Conservation (phyloP, 2,329 filamentous ascomycete species). For the Colletotrichum plurivorum region DNA sequence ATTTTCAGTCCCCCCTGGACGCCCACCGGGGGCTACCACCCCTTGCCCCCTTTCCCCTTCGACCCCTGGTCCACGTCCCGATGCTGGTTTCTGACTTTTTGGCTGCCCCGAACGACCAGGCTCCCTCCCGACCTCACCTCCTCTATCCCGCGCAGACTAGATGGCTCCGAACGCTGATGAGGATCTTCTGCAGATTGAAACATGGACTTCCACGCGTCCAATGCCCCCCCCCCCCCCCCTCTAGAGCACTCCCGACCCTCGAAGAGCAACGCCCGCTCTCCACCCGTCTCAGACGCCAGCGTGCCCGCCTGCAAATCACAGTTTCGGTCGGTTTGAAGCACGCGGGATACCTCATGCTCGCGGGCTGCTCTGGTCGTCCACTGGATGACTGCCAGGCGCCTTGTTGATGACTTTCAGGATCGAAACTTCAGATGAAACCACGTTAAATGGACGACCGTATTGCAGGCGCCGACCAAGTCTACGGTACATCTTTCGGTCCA, state of each 20-base stretch:
- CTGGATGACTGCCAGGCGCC: slow-evolving; percentile 3
- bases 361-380: slow-evolving; percentile 1
- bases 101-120: slow-evolving; percentile 1
- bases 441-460: slow-evolving; percentile 25
- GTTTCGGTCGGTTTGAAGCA: slow-evolving; percentile 32
- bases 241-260: slow-evolving; percentile 6
- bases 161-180: slow-evolving; percentile 8
- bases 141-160: slow-evolving; percentile 18
- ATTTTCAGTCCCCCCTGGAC: slow-evolving; percentile 18
- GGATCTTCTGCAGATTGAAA: slow-evolving; percentile 36
- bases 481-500: slow-evolving; percentile 20
- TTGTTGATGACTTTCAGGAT: slow-evolving; percentile 21
- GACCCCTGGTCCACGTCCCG: slow-evolving; percentile 12
- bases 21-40: too few species aligned
- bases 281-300: slow-evolving; percentile 38
- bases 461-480: slow-evolving; percentile 15
- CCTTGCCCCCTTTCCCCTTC: neutral
- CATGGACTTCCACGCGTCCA: slow-evolving; percentile 36
- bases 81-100: slow-evolving; percentile 6
- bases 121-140: slow-evolving; percentile 32
- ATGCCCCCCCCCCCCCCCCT: neutral
- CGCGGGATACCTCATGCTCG: slow-evolving; percentile 28
- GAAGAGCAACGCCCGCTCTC: slow-evolving; percentile 19
- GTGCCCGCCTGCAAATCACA: slow-evolving; percentile 28
- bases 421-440: slow-evolving; percentile 36